Conservation (phyloP, 306 rosid genomes). For the Astragalus membranaceus region DNA sequence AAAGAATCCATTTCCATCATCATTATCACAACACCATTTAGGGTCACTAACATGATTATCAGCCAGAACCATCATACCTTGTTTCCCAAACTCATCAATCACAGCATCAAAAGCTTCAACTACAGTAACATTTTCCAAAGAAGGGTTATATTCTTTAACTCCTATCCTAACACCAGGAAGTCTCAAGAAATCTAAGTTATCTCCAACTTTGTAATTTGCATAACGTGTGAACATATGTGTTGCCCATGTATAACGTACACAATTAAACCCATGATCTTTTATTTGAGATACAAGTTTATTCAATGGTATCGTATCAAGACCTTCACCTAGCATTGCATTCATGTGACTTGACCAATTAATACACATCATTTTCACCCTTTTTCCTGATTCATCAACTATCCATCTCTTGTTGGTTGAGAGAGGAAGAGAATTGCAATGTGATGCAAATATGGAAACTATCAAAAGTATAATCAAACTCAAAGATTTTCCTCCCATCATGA, state of each 20-base stretch:
- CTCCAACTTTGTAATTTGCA: neutral
- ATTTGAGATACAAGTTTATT: neutral
- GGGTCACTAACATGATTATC: slow-evolving; percentile 37
- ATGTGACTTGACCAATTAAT: slow-evolving; percentile 37
- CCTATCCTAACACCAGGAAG: neutral
- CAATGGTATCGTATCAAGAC: slow-evolving; percentile 15
- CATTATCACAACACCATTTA: slow-evolving; percentile 27
- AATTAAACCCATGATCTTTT: slow-evolving; percentile 8
- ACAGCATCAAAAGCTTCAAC: slow-evolving; percentile 13
- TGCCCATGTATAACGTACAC: slow-evolving; percentile 35
- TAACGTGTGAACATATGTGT: slow-evolving; percentile 35
- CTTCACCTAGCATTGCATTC: slow-evolving; percentile 29
- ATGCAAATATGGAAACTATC: neutral
- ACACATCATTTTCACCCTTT: slow-evolving; percentile 32
- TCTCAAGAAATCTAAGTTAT: neutral
- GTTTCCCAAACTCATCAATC: slow-evolving; percentile 21
- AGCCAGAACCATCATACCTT: slow-evolving; percentile 25
- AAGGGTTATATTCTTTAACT: slow-evolving; percentile 5
- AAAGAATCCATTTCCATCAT: slow-evolving; percentile 34
- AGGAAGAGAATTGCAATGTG: slow-evolving; percentile 16
- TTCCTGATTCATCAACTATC: slow-evolving; percentile 28
- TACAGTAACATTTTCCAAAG: neutral
- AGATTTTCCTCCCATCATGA: slow-evolving; percentile 1
- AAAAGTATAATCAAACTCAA: neutral
- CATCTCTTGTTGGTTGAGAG: slow-evolving; percentile 40